Evolutionary conservation across 768 basidiomycete species (phyloP), one percentile per base, ranked within the genome.

Genomic region (Lactarius vividus): DNA sequence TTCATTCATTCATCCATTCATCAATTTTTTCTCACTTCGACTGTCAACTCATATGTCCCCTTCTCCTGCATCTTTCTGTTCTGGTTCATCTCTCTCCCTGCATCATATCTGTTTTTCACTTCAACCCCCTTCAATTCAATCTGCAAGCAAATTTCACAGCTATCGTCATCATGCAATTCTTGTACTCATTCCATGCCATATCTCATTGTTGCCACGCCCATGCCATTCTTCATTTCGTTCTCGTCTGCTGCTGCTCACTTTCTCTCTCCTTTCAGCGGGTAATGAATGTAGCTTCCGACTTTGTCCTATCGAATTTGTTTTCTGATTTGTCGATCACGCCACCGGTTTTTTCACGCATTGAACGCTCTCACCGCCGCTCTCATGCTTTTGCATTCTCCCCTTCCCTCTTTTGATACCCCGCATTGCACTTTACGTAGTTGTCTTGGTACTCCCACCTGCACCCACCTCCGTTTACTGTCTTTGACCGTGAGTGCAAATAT

Each of bases 161-260:
- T 69, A 69, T 63, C 65, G 53, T 67, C 67, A 70, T 72, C 72
- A 72, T 69, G 64, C 68, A 69, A 67, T 67, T 67, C 66, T 62
- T 67, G 66, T 67, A 67, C 68, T 67, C 68, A 67, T 61, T 61
- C 55, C 72, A 72, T 72, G 64, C 35, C 70, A 65, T 57, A 64
- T 68, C 65, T 67, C 71, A 72, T 70, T 58, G 69, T 69, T 69
- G 61, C 66, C 64, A 61, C 71, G 63, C 65, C 65, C 68, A 65
- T 69, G 59, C 52, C 61, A 29, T 1, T 44, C 55, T 42, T 56
- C n/a, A 39, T 33, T 39, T n/a, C n/a, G n/a, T n/a, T 37, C 35
- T 57, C 55, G 26, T 31, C 56, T 31, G 20, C 31, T 31, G n/a
- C 33, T 23, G 37, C 33, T 35, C 35, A n/a, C n/a, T 26, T 9